Base-by-base conservation (phyloP, 2,329 filamentous ascomycete species). In the Penicillium sp. region DNA sequence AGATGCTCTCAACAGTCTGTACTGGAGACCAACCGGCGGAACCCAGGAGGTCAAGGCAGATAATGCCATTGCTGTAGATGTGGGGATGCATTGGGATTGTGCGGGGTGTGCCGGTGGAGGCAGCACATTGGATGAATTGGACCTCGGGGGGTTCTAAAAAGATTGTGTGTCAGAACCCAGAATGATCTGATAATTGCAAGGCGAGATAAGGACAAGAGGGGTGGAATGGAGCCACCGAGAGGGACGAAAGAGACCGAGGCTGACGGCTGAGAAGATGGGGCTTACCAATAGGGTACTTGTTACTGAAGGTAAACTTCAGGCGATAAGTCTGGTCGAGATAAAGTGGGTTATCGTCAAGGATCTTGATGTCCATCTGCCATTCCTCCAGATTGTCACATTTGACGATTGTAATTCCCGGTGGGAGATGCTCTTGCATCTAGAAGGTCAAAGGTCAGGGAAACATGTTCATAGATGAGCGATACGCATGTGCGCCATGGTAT, bases 31-130 rank as follows among this genome's bases (percentile, higher is more conserved):
- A 99, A 56, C 94, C 94, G 62, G 91, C 88, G 10, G 84, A 81
- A 52, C 91, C 91, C 9, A 99, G 86, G 1, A 99, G 84, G 69
- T 99, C 94, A 49, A 99, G 88, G 71, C 94, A 99, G 72, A 99
- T 99, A 75, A 97, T 96, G 67, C 94, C 94, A 76, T 99, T 99
- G 67, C 90, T 94, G 80, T 99, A 99, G 75, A 99, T 90, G 78
- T 99, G 94, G 3, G 94, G 94, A 71, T 99, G 94, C 74, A 96
- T 93, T 1, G 94, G 94, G 68, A 99, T 93, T 2, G 81, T 78
- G 42, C 84, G 82, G 41, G 75, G 74, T 0, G 77, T 73, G 7
- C 70, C 67, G 33, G 73, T 68, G 10, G 71, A 62, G 25, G 56
- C 50, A 35, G 85, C 74, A 53, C 84, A 79, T 67, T 86, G 81